phyloP scores from a whole-genome alignment of 306 rosid species.

The Hippophae gyantsensis region DNA sequence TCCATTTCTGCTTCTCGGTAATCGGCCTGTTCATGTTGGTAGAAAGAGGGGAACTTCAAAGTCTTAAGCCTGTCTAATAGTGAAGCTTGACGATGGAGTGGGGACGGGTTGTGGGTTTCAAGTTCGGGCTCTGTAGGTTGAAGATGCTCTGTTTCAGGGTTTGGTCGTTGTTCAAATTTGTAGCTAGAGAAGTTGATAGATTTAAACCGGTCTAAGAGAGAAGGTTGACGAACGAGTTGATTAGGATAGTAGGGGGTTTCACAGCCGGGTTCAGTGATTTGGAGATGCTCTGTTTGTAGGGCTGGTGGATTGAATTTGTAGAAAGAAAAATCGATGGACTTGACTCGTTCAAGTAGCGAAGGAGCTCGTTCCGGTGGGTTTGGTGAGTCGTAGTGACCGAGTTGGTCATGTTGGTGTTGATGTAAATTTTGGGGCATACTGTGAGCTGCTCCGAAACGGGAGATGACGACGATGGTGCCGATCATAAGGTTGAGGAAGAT shows the following conservation, averaged over 20 bases:
- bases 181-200: constrained; percentile 26
- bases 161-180: constrained; percentile 17
- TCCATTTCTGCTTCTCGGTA: constrained; percentile 8
- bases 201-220: constrained; percentile 40
- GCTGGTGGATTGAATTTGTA: constrained; percentile 8
- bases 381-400: constrained; percentile 9
- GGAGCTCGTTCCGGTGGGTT: constrained; percentile 30
- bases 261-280: background rate
- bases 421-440: constrained; percentile 2
- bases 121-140: too few relatives aligned
- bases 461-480: constrained; percentile 37
- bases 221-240: constrained; percentile 28
- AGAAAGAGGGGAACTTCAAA: too few relatives aligned
- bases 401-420: background rate
- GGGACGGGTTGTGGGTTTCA: too few relatives aligned
- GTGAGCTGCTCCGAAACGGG: constrained; percentile 26
- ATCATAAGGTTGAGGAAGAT: constrained; percentile 64
- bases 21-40: background rate
- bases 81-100: too few relatives aligned
- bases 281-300: constrained; percentile 2
- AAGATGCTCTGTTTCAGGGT: too few relatives aligned
- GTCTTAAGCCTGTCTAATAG: too few relatives aligned
- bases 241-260: background rate
- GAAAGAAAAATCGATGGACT: constrained; percentile 34
- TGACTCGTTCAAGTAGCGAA: constrained; percentile 37